Base-by-base conservation (phyloP, 202 grass and related monocot species). In the Setaria italica region DNA sequence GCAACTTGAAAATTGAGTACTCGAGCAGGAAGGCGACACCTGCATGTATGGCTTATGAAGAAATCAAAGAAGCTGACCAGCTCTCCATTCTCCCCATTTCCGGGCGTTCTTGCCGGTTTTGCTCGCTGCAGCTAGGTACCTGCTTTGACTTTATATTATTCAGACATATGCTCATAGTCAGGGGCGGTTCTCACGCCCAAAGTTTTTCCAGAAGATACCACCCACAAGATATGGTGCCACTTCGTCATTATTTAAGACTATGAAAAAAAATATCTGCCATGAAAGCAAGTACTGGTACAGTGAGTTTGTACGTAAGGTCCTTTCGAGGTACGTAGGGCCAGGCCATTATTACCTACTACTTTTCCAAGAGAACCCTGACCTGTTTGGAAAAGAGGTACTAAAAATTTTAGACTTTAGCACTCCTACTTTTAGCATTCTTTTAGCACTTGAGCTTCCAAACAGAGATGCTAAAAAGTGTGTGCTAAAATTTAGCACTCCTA, bases 41-140 rank as follows among this genome's bases (percentile, higher is more conserved):
- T 30, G 58, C 58, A 57, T 48, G 58, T 21, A 57, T 48, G 48
- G 19, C 46, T 21, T 21, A 14, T 47, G 77, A 67, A 81, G 7
- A 80, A 74, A 89, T 80, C 69, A 68, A 45, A 62, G 77, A 85
- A 69, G 58, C 42, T 87, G 85, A 85, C 72, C 12, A 11, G 16
- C 29, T 67, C 50, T 6, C 19, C 29, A 0, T 19, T 73, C 29
- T 72, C 37, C 49, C 39, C 10, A 65, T 57, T 49, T 84, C 30
- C 13, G 49, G 72, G 46, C 19, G 69, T 9, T 45, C 59, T 19
- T 80, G 16, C 59, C 48, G 39, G 21, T 74, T 67, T 57, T 58
- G 50, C 70, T 74, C 37, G 59, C 78, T 87, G 51, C 58, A 45
- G 54, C 54, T 20, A 57, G 13, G 14, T 19, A 35, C 30, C 69